A percentile compares a stretch with the other conserved stretches of the same genome.
phyloP scores from a whole-genome alignment of 2,329 filamentous ascomycete species.

The Colletotrichum plurivorum region DNA sequence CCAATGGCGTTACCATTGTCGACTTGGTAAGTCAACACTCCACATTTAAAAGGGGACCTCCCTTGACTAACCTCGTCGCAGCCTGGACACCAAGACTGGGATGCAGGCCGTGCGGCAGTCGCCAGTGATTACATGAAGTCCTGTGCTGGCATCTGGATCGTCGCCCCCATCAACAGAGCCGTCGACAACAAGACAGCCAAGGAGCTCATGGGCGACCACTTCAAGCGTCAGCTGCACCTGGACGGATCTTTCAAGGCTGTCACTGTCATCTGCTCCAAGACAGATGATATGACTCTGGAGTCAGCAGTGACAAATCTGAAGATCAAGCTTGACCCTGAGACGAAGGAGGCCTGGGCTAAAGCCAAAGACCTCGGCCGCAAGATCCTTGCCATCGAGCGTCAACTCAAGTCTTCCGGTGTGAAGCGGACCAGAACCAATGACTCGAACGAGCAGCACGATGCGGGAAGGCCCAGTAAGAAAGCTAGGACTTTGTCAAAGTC shows the following conservation, averaged over 20 bases:
- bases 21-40: conserved; percentile 64
- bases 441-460: not conserved
- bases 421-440: not conserved
- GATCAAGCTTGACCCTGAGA: not conserved
- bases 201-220: conserved; percentile 68
- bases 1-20: conserved; percentile 52
- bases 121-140: conserved; percentile 72
- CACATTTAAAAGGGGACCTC: no score
- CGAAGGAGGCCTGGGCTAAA: not conserved
- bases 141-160: conserved; percentile 72
- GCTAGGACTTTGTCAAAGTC: no score
- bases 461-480: no score
- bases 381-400: not conserved
- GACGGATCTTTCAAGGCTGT: conserved; percentile 68
- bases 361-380: not conserved
- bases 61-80: no score
- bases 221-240: conserved; percentile 71
- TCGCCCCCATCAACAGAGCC: conserved; percentile 71
- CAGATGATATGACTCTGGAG: conserved; percentile 66
- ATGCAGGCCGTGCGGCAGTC: conserved; percentile 70
- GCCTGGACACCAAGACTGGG: conserved; percentile 72
- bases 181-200: conserved; percentile 73
- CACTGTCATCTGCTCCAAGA: conserved; percentile 75
- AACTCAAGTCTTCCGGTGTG: no score
- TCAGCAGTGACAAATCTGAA: conserved; percentile 44